Base-by-base conservation (phyloP, 495 filamentous ascomycete genomes). In the Articulospora tetracladia region DNA sequence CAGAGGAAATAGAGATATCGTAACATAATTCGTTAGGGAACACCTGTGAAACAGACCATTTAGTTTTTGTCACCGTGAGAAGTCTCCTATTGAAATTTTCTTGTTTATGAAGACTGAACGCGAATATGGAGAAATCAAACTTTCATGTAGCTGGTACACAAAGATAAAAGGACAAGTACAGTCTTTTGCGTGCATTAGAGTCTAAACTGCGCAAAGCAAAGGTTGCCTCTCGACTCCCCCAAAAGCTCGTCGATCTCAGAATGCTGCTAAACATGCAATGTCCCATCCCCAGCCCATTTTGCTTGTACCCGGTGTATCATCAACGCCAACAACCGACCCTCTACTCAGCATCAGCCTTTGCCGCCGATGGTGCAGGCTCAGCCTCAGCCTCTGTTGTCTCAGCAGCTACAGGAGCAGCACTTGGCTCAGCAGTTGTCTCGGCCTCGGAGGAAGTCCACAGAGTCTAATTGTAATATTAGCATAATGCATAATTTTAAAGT, bases 401-500 rank as follows among this genome's bases (percentile, higher is more conserved):
- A 54, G 63, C 51, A 32, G 55, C 56, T 50, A 59, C 53, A 17
- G 63, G 77, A 46, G 80, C 75, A 60, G 86, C 73, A 68, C 83
- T 73, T 69, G 86, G 85, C 28, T 81, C 77, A 51, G 84, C 78
- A 58, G 85, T 72, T 56, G 88, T 83, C 84, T 98, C 94, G 60
- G 92, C 90, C 83, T 98, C 95, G 63, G 94, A 98, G 20, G 93
- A 97, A 70, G 94, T 98, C 94, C 94, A 98, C 77, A 98, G 93
- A 60, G 94, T 98, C 94, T 98, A 70, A 22, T 22, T 32, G 13
- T 30, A 24, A 10, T 24, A 30, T 55, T 39, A 55, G 53, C 30
- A 17, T n/a, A 7, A 23, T 55, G 2, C 22, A 19, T 4, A n/a
- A 17, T 34, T 19, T n/a, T n/a, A n/a, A n/a, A 13, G 11, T 8